These are phyloP conservation scores for Fusarium kyushuense DNA, from an alignment of 2,329 filamentous ascomycete species.

Conservation along the genomic window DNA sequence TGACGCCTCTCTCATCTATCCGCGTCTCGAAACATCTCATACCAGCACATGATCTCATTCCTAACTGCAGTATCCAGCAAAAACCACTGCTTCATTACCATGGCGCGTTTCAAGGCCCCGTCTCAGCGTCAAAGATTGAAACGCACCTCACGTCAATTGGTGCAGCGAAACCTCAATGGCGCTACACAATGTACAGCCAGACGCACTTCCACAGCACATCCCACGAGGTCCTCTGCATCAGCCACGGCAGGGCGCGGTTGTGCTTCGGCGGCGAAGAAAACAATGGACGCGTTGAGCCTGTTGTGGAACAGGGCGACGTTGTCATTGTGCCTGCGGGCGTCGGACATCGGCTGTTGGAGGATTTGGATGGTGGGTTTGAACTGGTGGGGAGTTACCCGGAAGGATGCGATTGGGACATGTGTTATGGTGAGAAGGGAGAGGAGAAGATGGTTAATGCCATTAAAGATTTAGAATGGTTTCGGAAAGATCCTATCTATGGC, in stretches of 20 bases:
- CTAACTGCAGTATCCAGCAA: conserved; percentile 73
- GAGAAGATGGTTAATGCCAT: conserved; percentile 30
- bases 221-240: conserved; percentile 74
- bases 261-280: conserved; percentile 77
- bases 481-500: conserved; percentile 37
- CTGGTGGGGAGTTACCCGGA: conserved; percentile 76
- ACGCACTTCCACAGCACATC: conserved; percentile 76
- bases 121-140: conserved; percentile 65
- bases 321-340: conserved; percentile 75
- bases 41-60: conserved; percentile 65
- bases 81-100: conserved; percentile 77
- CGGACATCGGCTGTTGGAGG: conserved; percentile 70
- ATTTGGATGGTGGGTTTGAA: conserved; percentile 66
- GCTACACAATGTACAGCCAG: conserved; percentile 74
- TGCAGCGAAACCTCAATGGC: conserved; percentile 73
- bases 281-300: conserved; percentile 65
- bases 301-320: conserved; percentile 70
- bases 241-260: conserved; percentile 67
- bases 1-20: conserved; percentile 58
- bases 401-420: conserved; percentile 76
- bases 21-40: conserved; percentile 70
- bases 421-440: conserved; percentile 69
- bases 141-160: conserved; percentile 64
- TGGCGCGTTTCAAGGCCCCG: conserved; percentile 60
- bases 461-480: conserved; percentile 25